Evolutionary conservation across 257 asterid genomes (phyloP).

Genomic region (Solanum arcanum): DNA sequence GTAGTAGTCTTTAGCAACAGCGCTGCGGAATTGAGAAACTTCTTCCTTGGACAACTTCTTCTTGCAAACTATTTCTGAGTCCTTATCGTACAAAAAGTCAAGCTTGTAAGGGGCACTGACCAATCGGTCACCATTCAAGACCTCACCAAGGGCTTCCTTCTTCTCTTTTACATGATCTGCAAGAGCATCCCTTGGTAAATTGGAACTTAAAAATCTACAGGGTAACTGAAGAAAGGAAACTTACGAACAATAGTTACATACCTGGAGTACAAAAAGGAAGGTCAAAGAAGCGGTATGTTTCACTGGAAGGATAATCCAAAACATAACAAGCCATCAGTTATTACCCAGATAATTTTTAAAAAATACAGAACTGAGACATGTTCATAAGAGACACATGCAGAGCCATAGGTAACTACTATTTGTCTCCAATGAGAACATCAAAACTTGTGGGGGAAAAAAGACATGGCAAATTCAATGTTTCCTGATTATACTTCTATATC

Average conservation of each 20-base stretch:
- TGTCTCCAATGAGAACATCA: neutral
- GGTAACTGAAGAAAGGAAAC: neutral
- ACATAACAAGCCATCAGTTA: neutral
- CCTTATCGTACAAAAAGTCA: slow-evolving; percentile 6
- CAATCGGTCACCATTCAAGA: slow-evolving; percentile 9
- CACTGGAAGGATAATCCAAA: slow-evolving; percentile 26
- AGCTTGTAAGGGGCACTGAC: slow-evolving; percentile 14
- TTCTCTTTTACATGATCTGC: slow-evolving; percentile 2
- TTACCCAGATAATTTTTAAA: neutral
- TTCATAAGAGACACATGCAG: neutral
- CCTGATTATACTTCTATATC: neutral
- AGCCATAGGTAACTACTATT: neutral
- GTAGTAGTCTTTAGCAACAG: slow-evolving; percentile 11
- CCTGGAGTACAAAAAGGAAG: slow-evolving; percentile 71
- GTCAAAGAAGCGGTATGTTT: slow-evolving; percentile 62
- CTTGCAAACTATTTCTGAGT: slow-evolving; percentile 7
- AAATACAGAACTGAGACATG: neutral
- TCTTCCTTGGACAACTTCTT: slow-evolving; percentile 4
- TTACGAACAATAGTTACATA: neutral
- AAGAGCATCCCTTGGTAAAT: neutral
- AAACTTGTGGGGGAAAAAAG: neutral
- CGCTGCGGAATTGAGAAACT: slow-evolving; percentile 7
- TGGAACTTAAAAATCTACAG: neutral
- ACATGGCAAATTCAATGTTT: neutral
- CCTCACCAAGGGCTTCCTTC: slow-evolving; percentile 12